These are phyloP conservation scores for Calonectria hongkongensis DNA, from an alignment of 2,329 filamentous ascomycete genomes.

Conservation along the genomic window DNA sequence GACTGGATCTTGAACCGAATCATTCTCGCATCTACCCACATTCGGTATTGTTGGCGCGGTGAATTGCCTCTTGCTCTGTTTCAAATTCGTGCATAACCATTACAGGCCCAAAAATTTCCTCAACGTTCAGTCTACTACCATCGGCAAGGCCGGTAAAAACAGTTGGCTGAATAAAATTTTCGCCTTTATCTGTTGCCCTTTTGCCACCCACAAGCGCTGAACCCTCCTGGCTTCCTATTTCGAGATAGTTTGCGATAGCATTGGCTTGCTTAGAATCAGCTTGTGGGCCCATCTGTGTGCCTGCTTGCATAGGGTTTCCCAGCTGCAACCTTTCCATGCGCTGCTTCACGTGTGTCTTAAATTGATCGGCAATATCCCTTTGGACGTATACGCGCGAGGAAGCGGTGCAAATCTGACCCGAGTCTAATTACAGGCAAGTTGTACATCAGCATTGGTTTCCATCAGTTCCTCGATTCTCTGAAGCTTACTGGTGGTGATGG, in stretches of 20 bases:
- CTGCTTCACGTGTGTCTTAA: conserved; percentile 36
- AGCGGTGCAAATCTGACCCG: conserved; percentile 76
- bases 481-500: no score
- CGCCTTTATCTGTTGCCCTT: conserved; percentile 30
- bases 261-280: conserved; percentile 45
- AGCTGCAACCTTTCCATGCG: conserved; percentile 22
- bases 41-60: conserved; percentile 64
- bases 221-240: conserved; percentile 42
- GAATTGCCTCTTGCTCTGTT: conserved; percentile 58
- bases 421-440: conserved; percentile 51
- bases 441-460: conserved; percentile 55
- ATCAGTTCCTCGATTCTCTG: conserved; percentile 64
- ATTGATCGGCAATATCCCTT: conserved; percentile 63
- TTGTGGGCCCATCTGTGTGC: conserved; percentile 43
- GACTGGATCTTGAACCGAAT: no score
- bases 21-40: conserved; percentile 48
- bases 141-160: conserved; percentile 51
- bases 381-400: conserved; percentile 76
- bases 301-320: conserved; percentile 32
- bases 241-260: conserved; percentile 39
- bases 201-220: conserved; percentile 40
- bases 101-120: conserved; percentile 80
- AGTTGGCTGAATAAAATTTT: conserved; percentile 45
- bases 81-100: conserved; percentile 71
- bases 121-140: conserved; percentile 69